phyloP scores from a whole-genome alignment of 2,329 filamentous ascomycete species.

The Didymella lethalis region DNA sequence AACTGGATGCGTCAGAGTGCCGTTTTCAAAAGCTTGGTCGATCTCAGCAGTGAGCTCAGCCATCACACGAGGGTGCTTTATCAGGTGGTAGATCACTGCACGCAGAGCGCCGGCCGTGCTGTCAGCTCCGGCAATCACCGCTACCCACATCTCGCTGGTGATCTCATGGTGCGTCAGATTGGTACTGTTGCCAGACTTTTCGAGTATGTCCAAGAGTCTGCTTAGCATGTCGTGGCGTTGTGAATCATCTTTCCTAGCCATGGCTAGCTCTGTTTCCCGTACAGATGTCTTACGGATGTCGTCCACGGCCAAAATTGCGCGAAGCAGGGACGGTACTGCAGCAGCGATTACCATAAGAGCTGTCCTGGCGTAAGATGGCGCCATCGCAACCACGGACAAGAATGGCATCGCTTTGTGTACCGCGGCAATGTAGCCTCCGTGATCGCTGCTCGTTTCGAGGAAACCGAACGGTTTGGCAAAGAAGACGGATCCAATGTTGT shows the following conservation, averaged over 20 bases:
- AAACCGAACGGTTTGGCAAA: constrained; percentile 37
- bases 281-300: constrained; percentile 28
- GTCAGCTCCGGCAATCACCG: constrained; percentile 48
- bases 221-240: constrained; percentile 42
- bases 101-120: constrained; percentile 44
- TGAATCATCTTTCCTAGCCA: constrained; percentile 18
- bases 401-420: constrained; percentile 49
- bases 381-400: constrained; percentile 12
- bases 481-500: constrained; percentile 27
- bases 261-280: constrained; percentile 25
- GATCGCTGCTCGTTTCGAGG: constrained; percentile 29
- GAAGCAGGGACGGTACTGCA: constrained; percentile 32
- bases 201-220: constrained; percentile 40
- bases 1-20: constrained; percentile 23
- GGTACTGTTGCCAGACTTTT: constrained; percentile 15
- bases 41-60: constrained; percentile 30
- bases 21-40: constrained; percentile 24
- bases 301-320: constrained; percentile 32
- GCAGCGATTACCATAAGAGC: constrained; percentile 22
- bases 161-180: constrained; percentile 14
- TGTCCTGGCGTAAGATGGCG: constrained; percentile 23
- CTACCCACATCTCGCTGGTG: constrained; percentile 37
- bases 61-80: constrained; percentile 42
- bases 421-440: constrained; percentile 34
- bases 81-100: constrained; percentile 50